Base-by-base conservation (phyloP, 129 eudicot species). In the Mikania micrantha region DNA sequence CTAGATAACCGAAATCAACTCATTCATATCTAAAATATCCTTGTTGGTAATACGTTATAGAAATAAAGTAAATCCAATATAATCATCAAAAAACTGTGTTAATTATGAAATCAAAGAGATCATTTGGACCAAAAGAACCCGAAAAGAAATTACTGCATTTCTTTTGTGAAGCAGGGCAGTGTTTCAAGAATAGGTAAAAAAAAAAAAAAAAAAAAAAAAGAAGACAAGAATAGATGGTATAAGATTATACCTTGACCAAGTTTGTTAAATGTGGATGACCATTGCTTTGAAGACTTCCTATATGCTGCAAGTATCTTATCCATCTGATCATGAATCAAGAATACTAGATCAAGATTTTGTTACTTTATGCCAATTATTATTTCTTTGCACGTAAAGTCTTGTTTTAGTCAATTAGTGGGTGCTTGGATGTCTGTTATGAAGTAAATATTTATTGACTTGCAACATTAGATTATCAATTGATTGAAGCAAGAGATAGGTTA, bases 281-380 rank as follows among this genome's bases (percentile, higher is more conserved):
- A 94, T 76, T 89, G 99, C 77, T 89, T 94, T 56, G 99, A 87
- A 62, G 97, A 89, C 78, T 90, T 89, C 82, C 90, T 87, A 80
- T 94, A 94, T 53, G 95, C 93, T 22, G 85, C 85, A 72, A 94
- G 97, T 60, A 94, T 84, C 70, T 72, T 80, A 41, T 94, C 99
- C 95, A 94, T 94, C 99, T 94, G 72, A 54, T 44, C 39, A 40
- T 68, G 40, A 49, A 39, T 44, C 39, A 40, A 72, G 40, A 49
- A 39, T 20, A 19, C 12, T 19, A 45, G 31, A 32, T 19, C 38
- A 74, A n/a, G 5, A 6, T 29, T 29, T 40, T 13, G 31, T 39
- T 24, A 64, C 27, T 5, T 25, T 35, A 58, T 22, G 52, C 32
- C 31, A 19, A 41, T 40, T 57, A 25, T 0, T 3, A 10, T 9